Percentiles rank a stretch among this genome's conserved stretches.
These are phyloP conservation scores for Neurospora pannonica DNA, from an alignment of 495 filamentous ascomycete genomes.

Conservation along the genomic window DNA sequence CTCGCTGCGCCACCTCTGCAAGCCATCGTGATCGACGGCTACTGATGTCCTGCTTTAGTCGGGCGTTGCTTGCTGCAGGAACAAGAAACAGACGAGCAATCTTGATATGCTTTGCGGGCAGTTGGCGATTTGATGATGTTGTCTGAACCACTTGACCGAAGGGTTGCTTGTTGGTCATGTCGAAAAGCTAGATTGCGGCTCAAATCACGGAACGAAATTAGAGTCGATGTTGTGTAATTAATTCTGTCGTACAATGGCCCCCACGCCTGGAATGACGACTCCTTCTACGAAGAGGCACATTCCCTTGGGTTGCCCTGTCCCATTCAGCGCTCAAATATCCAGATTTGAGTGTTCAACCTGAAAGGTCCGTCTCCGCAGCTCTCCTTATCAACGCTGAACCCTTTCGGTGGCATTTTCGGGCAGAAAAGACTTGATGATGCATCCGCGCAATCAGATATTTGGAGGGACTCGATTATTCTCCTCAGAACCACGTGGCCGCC, in stretches of 20 bases:
- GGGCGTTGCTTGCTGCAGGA: conserved; percentile 12
- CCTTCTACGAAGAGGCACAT: background rate
- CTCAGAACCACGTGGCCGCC: background rate
- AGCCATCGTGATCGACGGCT: background rate
- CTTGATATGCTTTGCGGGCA: background rate
- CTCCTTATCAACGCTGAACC: background rate
- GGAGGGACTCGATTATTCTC: background rate
- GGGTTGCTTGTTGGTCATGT: background rate
- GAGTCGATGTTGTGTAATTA: background rate
- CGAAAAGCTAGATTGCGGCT: background rate
- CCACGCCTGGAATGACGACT: background rate
- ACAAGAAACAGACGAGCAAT: conserved; percentile 6
- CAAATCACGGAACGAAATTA: background rate
- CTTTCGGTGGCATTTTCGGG: background rate
- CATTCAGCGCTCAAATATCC: background rate
- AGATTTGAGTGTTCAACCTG: background rate
- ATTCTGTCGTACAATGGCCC: background rate
- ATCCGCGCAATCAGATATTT: background rate
- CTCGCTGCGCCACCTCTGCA: background rate
- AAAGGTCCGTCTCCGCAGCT: background rate
- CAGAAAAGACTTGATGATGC: background rate
- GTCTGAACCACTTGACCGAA: background rate
- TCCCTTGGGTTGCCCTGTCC: background rate
- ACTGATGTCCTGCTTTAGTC: background rate
- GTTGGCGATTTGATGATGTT: background rate